Evolutionary conservation across 345 rosid genomes (phyloP), one percentile per base, ranked within the genome.

Genomic region (Adansonia digitata): DNA sequence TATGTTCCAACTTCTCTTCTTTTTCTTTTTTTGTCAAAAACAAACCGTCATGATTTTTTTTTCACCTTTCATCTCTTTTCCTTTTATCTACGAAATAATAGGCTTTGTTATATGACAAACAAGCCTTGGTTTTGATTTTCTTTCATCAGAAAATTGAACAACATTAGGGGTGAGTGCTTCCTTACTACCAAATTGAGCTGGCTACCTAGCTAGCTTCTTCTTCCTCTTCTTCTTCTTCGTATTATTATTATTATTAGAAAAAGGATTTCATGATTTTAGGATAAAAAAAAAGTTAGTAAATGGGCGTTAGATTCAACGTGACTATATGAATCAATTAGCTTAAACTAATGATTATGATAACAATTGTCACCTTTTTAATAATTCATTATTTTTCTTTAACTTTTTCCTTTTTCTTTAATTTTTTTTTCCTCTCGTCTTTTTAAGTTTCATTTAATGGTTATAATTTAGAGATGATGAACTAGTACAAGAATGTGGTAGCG

Each of bases 101-200:
- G 20, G 59, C 43, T 56, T 53, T 76, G n/a, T n/a, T n/a, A n/a
- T n/a, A n/a, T n/a, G n/a, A n/a, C n/a, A n/a, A n/a, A n/a, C n/a
- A n/a, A n/a, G n/a, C n/a, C n/a, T n/a, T 74, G 61, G 53, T 81
- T 45, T 40, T 59, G 27, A 55, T 13, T 59, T 59, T 59, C 26
- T 15, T 29, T 27, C 75, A 31, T 12, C 5, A 59, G 35, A 71
- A 24, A 74, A 29, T n/a, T n/a, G 15, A 55, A 3, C 22, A 40
- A 40, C 18, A 39, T 4, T 13, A 24, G 18, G 68, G 53, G 52
- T 76, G 83, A 81, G 78, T 70, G 85, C 78, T 82, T 61, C 86
- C 86, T 76, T 70, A 65, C 85, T 85, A 85, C 85, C 87, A 84
- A 78, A 82, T n/a, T 80, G 79, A 84, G 83, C 52, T 42, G 83